Evolutionary conservation across 2,329 filamentous ascomycete species (phyloP), one percentile per base, ranked within the genome.

Genomic region (Aspergillus fischeri): DNA sequence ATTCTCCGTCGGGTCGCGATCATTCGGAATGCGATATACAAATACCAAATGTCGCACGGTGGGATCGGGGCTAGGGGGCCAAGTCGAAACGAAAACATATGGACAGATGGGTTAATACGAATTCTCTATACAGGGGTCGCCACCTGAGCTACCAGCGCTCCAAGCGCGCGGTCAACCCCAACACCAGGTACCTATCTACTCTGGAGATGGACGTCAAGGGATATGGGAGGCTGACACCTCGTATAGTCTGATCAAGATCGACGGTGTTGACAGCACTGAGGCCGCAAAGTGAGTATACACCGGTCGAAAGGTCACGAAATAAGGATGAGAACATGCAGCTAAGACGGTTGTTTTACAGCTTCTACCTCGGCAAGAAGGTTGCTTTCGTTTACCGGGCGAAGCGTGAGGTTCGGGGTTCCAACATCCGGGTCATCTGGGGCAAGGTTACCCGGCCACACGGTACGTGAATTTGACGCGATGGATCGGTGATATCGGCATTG

Each of bases 401-500:
- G 81, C 92, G 88, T 82, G 91, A 96, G 85, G 86, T 96, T 76
- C 90, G 93, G 75, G 94, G 94, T 78, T 93, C 92, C 79, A 97
- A 97, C 89, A 95, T 97, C 83, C 88, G 93, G 77, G 89, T 97
- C 72, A 97, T 97, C 84, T 97, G 92, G 92, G 93, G 93, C 84
- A 97, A 96, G 86, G 89, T 97, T 78, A 96, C 91, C 78, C 85
- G 92, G 77, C 88, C 92, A 78, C 93, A 97, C 83, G 93, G 90
- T 93, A 90, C 72, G 81, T 78, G 51, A 51, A 27, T 28, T 60
- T 51, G 51, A 47, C 5, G 24, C 44, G 42, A 45, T 14, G 20
- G 42, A 11, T n/a, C 7, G n/a, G 42, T 11, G 32, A 38, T 38
- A 38, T n/a, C 6, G 14, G 32, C 32, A 38, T 17, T 14, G 32